These are phyloP conservation scores for Syncephalastrum monosporum DNA, from an alignment of 371 early-diverging fungal genomes.

Conservation along the genomic window DNA sequence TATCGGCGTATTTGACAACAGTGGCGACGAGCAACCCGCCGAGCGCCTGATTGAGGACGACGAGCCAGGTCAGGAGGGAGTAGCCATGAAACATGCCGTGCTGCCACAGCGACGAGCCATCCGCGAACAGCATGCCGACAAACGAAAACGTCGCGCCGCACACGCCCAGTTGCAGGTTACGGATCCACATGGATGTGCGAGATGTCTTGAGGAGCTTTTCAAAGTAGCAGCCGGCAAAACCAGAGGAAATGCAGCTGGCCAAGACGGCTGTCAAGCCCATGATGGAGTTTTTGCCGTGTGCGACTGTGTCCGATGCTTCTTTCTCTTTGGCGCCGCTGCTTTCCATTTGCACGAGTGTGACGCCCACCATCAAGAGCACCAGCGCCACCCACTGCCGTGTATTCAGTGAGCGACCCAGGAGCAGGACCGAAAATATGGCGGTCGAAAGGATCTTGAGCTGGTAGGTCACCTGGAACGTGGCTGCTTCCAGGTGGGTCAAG, in stretches of 20 bases:
- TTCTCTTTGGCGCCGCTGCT: constrained; percentile 13
- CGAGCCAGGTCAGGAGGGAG: constrained; percentile 67
- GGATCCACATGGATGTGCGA: constrained; percentile 66
- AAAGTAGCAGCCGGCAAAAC: constrained; percentile 74
- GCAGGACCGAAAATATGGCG: constrained; percentile 83
- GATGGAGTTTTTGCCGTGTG: constrained; percentile 34
- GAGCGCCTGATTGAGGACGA: constrained; percentile 76
- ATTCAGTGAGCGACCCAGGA: constrained; percentile 70
- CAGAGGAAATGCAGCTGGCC: constrained; percentile 65
- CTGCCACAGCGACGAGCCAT: constrained; percentile 56
- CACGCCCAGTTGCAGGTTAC: constrained; percentile 77
- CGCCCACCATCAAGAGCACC: constrained; percentile 80
- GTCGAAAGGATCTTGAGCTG: constrained; percentile 96
- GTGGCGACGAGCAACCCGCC: constrained; percentile 86
- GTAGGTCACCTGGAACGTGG: constrained; percentile 94
- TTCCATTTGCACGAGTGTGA: constrained; percentile 85
- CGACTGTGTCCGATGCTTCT: constrained; percentile 22
- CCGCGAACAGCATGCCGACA: constrained; percentile 63
- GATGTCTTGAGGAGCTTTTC: constrained; percentile 69
- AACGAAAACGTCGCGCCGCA: constrained; percentile 64
- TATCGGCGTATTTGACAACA: constrained; percentile 90
- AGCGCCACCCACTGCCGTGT: constrained; percentile 82
- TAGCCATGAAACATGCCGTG: constrained; percentile 82
- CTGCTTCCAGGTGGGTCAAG: constrained; percentile 83
- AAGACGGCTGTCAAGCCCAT: constrained; percentile 64